phyloP scores from a whole-genome alignment of 306 rosid species.

The Castanea mollissima region DNA sequence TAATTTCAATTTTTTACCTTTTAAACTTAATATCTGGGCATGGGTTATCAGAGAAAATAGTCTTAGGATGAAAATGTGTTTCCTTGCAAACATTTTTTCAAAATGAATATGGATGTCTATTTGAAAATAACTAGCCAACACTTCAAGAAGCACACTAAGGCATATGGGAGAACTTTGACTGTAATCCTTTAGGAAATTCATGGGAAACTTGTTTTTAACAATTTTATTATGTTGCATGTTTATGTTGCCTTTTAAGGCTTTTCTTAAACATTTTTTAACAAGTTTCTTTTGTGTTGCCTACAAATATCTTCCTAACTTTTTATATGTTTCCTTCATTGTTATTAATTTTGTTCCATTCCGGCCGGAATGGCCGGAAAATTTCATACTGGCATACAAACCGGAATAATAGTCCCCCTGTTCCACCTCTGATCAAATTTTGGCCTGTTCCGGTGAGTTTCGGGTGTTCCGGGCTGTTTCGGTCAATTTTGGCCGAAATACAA shows the following conservation, averaged over 20 bases:
- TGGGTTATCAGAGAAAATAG: not conserved
- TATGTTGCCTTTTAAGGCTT: not conserved
- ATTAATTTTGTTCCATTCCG: too few species aligned
- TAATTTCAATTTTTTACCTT: not conserved
- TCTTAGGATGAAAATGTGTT: not conserved
- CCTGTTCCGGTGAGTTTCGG: too few species aligned
- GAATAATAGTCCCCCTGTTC: too few species aligned
- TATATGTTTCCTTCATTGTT: too few species aligned
- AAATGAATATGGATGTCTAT: not conserved
- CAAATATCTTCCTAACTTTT: not conserved
- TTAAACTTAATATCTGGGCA: not conserved
- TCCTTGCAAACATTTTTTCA: not conserved
- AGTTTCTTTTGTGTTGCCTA: not conserved
- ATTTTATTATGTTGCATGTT: not conserved
- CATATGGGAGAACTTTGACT: not conserved
- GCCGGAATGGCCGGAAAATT: too few species aligned
- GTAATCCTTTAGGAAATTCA: not conserved
- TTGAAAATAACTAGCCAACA: not conserved
- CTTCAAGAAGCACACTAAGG: not conserved
- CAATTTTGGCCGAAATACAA: too few species aligned
- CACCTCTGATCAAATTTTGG: too few species aligned
- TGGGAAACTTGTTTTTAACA: not conserved
- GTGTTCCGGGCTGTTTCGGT: too few species aligned
- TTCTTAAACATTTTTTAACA: not conserved
- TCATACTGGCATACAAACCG: too few species aligned